These are phyloP conservation scores for Pelargonium fulgidum DNA, from an alignment of 441 rosid genomes.

Conservation along the genomic window DNA sequence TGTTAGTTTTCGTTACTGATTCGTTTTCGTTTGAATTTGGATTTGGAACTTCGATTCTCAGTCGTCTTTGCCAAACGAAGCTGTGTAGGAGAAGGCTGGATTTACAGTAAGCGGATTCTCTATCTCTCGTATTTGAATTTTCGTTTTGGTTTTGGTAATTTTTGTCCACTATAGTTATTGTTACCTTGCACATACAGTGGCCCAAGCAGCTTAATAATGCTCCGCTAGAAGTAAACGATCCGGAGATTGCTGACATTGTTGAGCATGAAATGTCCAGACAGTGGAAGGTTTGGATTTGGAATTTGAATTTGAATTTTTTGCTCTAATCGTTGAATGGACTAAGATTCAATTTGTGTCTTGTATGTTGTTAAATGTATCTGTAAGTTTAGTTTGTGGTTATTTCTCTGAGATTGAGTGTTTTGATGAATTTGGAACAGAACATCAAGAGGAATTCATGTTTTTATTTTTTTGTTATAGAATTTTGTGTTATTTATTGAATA, in stretches of 20 bases:
- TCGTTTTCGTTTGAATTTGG: background rate
- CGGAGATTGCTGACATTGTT: slow-evolving; percentile 88
- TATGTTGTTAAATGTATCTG: background rate
- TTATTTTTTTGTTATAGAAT: background rate
- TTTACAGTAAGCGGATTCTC: slow-evolving; percentile 46
- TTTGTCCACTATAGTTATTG: background rate
- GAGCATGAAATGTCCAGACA: slow-evolving; percentile 98
- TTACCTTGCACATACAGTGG: slow-evolving; percentile 44
- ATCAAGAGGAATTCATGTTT: slow-evolving; percentile 27
- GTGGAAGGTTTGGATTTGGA: slow-evolving; percentile 61
- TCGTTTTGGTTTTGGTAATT: background rate
- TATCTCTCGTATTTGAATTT: background rate
- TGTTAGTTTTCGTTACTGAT: background rate
- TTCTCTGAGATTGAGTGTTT: background rate
- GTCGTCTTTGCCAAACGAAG: slow-evolving; percentile 93
- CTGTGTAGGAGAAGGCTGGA: slow-evolving; percentile 79
- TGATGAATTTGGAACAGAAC: background rate
- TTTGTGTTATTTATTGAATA: no score
- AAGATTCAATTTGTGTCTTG: background rate
- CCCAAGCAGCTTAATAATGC: slow-evolving; percentile 91
- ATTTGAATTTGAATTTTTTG: background rate
- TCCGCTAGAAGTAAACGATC: slow-evolving; percentile 75
- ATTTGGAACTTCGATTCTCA: slow-evolving; percentile 18
- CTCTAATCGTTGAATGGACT: background rate
- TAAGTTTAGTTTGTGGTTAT: background rate